Evolutionary conservation across 2,329 filamentous ascomycete species (phyloP).

Genomic region (Epichloe glyceriae): DNA sequence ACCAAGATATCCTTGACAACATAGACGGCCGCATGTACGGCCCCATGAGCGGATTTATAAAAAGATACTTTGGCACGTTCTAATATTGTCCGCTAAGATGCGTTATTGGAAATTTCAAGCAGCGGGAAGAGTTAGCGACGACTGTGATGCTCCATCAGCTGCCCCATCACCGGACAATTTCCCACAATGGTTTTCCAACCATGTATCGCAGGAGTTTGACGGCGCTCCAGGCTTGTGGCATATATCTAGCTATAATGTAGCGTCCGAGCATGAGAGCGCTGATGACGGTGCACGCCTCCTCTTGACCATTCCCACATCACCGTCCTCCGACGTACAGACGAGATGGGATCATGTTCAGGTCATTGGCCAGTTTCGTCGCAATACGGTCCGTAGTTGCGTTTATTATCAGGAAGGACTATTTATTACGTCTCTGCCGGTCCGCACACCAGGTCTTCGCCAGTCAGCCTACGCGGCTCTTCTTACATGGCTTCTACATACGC

Average conservation of each 20-base stretch:
- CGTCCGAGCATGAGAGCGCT: too few species aligned
- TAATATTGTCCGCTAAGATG: constrained; percentile 6
- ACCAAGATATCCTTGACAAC: too few species aligned
- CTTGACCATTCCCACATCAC: background rate
- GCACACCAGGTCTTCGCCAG: constrained; percentile 16
- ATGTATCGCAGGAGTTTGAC: constrained; percentile 4
- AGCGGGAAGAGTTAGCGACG: background rate
- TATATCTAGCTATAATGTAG: too few species aligned
- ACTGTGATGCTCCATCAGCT: background rate
- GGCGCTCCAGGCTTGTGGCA: too few species aligned
- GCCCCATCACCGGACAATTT: background rate
- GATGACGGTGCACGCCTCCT: too few species aligned
- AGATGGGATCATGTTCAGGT: constrained; percentile 8
- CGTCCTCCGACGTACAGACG: background rate
- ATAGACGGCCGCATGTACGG: constrained; percentile 6
- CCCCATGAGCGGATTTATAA: constrained; percentile 9
- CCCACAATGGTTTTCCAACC: constrained; percentile 9
- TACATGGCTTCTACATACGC: constrained; percentile 23
- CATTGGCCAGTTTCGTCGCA: constrained; percentile 7
- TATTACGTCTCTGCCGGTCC: constrained; percentile 9
- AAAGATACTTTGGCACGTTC: constrained; percentile 8
- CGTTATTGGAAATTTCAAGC: constrained; percentile 1
- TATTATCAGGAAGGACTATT: constrained; percentile 9
- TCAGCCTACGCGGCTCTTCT: constrained; percentile 19
- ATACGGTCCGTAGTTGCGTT: constrained; percentile 1